Percentiles rank a stretch among this genome's conserved stretches.
These are phyloP conservation scores for Cladophialophora bantiana DNA, from an alignment of 2,329 filamentous ascomycete genomes.

Conservation along the genomic window DNA sequence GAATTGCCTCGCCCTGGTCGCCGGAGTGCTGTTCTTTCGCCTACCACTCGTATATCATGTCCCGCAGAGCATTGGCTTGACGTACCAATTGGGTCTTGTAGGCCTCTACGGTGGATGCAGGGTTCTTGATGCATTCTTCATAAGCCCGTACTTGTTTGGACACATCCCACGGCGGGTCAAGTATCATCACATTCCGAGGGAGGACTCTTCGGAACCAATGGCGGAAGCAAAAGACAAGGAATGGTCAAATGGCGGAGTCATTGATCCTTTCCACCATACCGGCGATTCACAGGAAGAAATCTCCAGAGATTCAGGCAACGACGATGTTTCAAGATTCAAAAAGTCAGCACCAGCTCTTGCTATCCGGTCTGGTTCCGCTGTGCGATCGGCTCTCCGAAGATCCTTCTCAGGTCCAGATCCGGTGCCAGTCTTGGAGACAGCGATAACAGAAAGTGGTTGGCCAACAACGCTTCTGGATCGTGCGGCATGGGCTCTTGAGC, in stretches of 20 bases:
- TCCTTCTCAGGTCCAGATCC: conserved; percentile 40
- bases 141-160: conserved; percentile 50
- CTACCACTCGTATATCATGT: conserved; percentile 53
- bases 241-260: conserved; percentile 35
- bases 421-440: conserved; percentile 48
- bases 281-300: neutral
- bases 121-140: conserved; percentile 55
- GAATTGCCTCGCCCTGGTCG: conserved; percentile 48
- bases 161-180: conserved; percentile 53
- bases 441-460: conserved; percentile 50
- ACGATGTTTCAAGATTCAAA: neutral
- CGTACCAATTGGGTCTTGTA: conserved; percentile 54
- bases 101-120: conserved; percentile 52
- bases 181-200: conserved; percentile 48
- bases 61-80: conserved; percentile 54
- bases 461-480: conserved; percentile 50
- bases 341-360: neutral
- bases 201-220: conserved; percentile 40
- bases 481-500: conserved; percentile 54
- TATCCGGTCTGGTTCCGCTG: neutral
- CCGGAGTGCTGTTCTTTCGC: conserved; percentile 52
- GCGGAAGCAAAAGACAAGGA: conserved; percentile 28
- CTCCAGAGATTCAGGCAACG: neutral
- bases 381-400: conserved; percentile 14
- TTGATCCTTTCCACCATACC: conserved; percentile 30